Conservation (phyloP, 2,329 filamentous ascomycete species). For the Ceratocystis smalleyi region DNA sequence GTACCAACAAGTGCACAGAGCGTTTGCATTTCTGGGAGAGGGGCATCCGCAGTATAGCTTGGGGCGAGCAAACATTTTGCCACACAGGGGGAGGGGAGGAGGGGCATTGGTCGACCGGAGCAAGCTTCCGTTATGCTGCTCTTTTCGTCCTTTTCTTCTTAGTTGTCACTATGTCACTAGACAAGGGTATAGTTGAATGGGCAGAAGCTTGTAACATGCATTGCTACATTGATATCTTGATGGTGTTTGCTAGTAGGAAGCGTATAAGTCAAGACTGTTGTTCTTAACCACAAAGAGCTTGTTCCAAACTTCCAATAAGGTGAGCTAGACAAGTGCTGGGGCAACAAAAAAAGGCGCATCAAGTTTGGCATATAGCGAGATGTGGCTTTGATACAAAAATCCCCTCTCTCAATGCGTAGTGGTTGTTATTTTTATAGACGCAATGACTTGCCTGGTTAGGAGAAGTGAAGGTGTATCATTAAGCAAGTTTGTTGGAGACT, state of each 20-base stretch:
- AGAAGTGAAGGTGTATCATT: no score
- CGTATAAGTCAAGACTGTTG: not conserved
- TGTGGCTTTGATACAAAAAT: not conserved
- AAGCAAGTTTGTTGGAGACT: no score
- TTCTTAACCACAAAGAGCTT: not conserved
- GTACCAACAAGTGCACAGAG: not conserved
- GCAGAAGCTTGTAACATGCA: not conserved
- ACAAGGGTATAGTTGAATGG: not conserved
- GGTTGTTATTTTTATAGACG: not conserved
- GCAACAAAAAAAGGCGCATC: not conserved
- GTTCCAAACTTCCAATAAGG: not conserved
- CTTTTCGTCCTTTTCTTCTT: not conserved
- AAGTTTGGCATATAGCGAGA: not conserved
- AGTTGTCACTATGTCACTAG: not conserved
- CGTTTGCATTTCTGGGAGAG: not conserved
- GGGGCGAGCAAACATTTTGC: constrained; percentile 4
- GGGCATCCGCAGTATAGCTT: not conserved
- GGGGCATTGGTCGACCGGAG: not conserved
- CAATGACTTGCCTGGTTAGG: not conserved
- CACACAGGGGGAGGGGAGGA: not conserved
- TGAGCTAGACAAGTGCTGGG: not conserved
- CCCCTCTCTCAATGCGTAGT: not conserved
- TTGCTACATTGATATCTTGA: not conserved
- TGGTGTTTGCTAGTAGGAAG: not conserved
- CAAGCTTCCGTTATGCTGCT: not conserved